Conservation (phyloP, 148 eudicot genomes). For the Vaccinium vitisidaea region DNA sequence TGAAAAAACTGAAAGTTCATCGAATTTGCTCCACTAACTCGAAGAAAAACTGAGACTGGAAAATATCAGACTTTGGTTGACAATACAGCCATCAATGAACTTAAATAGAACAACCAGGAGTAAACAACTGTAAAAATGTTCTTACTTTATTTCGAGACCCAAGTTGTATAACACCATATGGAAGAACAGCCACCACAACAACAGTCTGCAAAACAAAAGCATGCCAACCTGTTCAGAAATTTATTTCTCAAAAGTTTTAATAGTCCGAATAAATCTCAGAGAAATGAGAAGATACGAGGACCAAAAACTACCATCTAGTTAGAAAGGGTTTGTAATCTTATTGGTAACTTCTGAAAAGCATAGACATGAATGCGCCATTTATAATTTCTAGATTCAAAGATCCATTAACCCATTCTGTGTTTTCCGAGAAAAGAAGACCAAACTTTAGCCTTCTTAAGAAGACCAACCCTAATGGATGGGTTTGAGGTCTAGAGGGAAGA, state of each 20-base stretch:
- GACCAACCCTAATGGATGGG: not conserved
- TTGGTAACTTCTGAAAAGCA: not conserved
- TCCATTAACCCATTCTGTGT: not conserved
- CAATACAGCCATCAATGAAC: not conserved
- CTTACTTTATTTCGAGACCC: constrained; percentile 81
- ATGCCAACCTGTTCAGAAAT: not conserved
- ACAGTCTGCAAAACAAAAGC: constrained; percentile 59
- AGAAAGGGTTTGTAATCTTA: not conserved
- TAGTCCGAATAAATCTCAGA: not conserved
- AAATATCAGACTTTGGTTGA: not conserved
- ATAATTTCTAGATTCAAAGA: not conserved
- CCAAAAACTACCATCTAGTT: not conserved
- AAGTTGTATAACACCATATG: constrained; percentile 74
- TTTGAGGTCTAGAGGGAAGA: not conserved
- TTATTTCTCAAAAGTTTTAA: not conserved
- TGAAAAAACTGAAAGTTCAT: not conserved
- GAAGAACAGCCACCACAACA: constrained; percentile 60
- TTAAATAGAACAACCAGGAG: not conserved
- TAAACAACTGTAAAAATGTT: not conserved
- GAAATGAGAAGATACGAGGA: not conserved
- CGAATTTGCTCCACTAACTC: not conserved
- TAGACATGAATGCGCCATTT: not conserved
- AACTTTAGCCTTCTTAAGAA: not conserved
- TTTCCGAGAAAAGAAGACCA: not conserved
- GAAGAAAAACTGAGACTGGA: not conserved